Conservation (phyloP, 192 early-diverging fungal species). For the Rhizophagus clarus region DNA sequence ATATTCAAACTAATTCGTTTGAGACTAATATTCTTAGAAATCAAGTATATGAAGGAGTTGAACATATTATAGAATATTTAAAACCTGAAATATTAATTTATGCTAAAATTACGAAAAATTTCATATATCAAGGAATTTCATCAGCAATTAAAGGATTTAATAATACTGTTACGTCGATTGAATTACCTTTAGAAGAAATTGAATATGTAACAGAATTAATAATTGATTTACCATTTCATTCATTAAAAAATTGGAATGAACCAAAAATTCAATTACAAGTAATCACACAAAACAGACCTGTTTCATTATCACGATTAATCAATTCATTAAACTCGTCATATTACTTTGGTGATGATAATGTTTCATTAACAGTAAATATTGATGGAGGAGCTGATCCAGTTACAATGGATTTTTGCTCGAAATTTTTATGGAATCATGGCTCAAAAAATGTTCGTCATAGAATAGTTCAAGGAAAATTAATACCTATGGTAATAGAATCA, state of each 20-base stretch:
- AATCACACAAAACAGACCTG: conserved; percentile 57
- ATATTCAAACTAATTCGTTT: neutral
- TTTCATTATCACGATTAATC: conserved; percentile 57
- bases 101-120: neutral
- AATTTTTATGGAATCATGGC: conserved; percentile 54
- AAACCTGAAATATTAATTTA: neutral
- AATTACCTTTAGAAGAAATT: conserved; percentile 47
- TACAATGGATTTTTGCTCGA: conserved; percentile 47
- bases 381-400: conserved; percentile 56
- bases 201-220: conserved; percentile 47
- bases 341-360: conserved; percentile 52
- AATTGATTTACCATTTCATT: conserved; percentile 49
- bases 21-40: neutral
- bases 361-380: conserved; percentile 57
- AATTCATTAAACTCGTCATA: conserved; percentile 46
- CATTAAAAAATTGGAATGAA: conserved; percentile 55
- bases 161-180: conserved; percentile 34
- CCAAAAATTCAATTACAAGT: conserved; percentile 53
- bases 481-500: conserved; percentile 60
- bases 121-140: neutral
- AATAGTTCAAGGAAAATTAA: conserved; percentile 54
- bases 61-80: neutral
- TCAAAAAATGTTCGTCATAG: conserved; percentile 53
- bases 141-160: neutral
- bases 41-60: neutral